A percentile compares a stretch with the other conserved stretches of the same genome.
phyloP scores from a whole-genome alignment of 2,329 filamentous ascomycete genomes.

The Alternaria gansuensis region DNA sequence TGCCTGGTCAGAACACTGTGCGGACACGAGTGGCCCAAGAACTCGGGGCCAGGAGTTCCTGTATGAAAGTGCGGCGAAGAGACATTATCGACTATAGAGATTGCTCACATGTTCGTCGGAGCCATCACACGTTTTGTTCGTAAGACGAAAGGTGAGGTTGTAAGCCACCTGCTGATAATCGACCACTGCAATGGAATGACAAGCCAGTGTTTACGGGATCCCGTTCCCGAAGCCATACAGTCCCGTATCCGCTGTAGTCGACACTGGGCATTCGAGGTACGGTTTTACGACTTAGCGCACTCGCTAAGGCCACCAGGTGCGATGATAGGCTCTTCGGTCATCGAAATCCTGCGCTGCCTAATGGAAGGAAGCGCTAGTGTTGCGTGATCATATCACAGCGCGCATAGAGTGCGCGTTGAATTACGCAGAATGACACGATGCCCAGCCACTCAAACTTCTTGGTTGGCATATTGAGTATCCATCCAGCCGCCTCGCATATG shows the following conservation, averaged over 20 bases:
- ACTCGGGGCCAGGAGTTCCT: not conserved
- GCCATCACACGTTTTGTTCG: not conserved
- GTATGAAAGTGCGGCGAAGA: too few relatives aligned
- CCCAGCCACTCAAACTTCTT: not conserved
- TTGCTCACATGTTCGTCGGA: not conserved
- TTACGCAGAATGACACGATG: not conserved
- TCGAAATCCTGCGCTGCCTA: conserved; percentile 5
- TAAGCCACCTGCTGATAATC: not conserved
- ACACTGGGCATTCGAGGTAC: not conserved
- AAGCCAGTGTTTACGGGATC: not conserved
- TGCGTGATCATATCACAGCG: not conserved
- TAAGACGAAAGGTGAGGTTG: not conserved
- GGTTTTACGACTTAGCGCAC: not conserved
- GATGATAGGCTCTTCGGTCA: conserved; percentile 7
- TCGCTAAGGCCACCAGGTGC: conserved; percentile 3
- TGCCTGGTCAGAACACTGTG: not conserved
- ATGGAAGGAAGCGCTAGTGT: not conserved
- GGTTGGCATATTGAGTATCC: not conserved
- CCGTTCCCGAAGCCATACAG: not conserved
- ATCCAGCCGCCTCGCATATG: not conserved
- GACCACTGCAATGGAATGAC: not conserved
- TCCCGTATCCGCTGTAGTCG: not conserved
- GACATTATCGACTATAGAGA: not conserved
- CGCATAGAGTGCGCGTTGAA: not conserved
- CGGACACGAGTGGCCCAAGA: not conserved